Evolutionary conservation across 306 rosid species (phyloP), one percentile per base, ranked within the genome.

Genomic region (Myrica gale): DNA sequence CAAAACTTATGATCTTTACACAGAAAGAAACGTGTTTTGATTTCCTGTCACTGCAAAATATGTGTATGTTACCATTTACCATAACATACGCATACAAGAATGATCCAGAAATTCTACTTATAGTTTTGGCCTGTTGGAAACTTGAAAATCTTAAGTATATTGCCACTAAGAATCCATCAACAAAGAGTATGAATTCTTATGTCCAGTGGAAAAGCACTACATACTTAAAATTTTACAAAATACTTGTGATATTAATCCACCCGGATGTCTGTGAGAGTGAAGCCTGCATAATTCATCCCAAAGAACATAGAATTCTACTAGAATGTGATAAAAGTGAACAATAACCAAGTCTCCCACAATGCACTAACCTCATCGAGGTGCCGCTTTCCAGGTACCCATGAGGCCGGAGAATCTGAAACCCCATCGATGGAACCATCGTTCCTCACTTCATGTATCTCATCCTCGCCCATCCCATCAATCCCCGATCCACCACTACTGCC

Each of bases 361-460:
- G 68, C 39, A 80, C 12, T 87, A 32, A 91, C 98, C 92, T 91
- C 98, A 77, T 93, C 89, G 26, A 51, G 75, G 32, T 90, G 86
- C 47, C 90, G 89, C 73, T 93, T 87, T 21, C 86, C 85, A 5
- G 93, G 90, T 39, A 82, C 81, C 91, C 86, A 83, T 2, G 91
- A 73, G 41, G 84, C 56, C 19, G 82, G 84, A 37, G 92, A 81
- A 74, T 85, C 86, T 54, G 84, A 46, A 55, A 76, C 63, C 26
- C 83, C 78, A 2, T 81, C 85, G 77, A 76, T 81, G 53, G 69
- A 77, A 80, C 50, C 89, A 26, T 70, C 83, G 76, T 80, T 83
- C 47, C 76, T 86, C 63, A 72, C 46, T 58, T 85, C 92, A 74
- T 84, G 81, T 62, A 89, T 88, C 82, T 86, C 91, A 26, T 78